Evolutionary conservation across 805 yeast genomes (phyloP), one percentile per base, ranked within the genome.

Genomic region (Nakazawaea holstii): DNA sequence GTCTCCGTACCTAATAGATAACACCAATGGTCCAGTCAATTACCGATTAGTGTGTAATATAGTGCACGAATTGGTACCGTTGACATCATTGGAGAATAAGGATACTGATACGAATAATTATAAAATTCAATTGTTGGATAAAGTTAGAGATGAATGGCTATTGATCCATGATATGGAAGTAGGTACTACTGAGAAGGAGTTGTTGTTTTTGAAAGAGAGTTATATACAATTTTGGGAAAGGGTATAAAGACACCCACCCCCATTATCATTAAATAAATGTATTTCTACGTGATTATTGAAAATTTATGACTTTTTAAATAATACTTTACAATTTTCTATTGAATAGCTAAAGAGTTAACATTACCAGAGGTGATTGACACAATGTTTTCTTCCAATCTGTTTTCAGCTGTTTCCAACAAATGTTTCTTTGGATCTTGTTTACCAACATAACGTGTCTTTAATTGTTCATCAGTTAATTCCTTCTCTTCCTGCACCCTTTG

Each of bases 381-480:
- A 42, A 94, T 83, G 62, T 94, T 95, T 45, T 88, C 94, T 66
- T 94, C 99, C 57, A 95, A 79, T 45, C 88, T 73, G 51, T 74
- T 72, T 55, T 88, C 95, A 9, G 96, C 95, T 0, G 95, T 87
- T 53, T 88, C 97, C 41, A 84, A 77, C 58, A 94, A 74, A 71
- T 94, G 99, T 72, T 92, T 94, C 80, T 95, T 94, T 37, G 99
- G 99, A 67, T 94, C 99, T 68, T 92, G 97, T 64, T 89, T 91
- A 58, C 99, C 99, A 33, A 94, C 97, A 61, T 92, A 95, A 63
- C 99, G 82, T 7, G 97, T 92, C 67, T 88, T 89, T 56, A 92
- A 77, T 66, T 91, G 94, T 36, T 88, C 96, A 59, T 87, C 95
- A 40, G 81, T 72, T 55, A 94, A 72, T 54, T 87, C 96, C 63